phyloP scores from a whole-genome alignment of 257 asterid genomes.

The Solanum bukasovii region DNA sequence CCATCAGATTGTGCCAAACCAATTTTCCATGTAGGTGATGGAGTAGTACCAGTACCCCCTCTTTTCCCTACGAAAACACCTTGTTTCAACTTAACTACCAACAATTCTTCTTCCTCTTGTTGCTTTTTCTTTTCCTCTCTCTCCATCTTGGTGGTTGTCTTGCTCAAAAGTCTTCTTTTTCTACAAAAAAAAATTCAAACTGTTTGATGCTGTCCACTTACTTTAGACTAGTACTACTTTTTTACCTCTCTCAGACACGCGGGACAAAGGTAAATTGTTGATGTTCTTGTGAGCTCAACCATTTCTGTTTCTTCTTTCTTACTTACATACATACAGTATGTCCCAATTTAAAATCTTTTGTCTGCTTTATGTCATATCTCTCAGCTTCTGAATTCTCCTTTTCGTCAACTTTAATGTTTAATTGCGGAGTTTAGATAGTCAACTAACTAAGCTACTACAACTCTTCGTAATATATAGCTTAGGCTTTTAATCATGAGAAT shows the following conservation, averaged over 20 bases:
- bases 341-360: background rate
- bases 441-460: no score
- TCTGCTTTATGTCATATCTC: background rate
- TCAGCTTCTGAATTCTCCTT: background rate
- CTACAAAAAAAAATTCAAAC: constrained; percentile 8
- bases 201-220: background rate
- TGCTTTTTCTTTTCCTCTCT: constrained; percentile 26
- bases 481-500: constrained; percentile 7
- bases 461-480: background rate
- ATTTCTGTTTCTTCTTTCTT: background rate
- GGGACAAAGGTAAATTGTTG: background rate
- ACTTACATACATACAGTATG: background rate
- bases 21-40: constrained; percentile 66
- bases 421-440: background rate
- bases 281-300: background rate
- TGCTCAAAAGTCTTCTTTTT: constrained; percentile 1
- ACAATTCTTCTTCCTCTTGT: constrained; percentile 15
- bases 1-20: constrained; percentile 49
- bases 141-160: constrained; percentile 13
- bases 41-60: constrained; percentile 67
- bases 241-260: background rate
- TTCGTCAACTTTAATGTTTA: constrained; percentile 29
- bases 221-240: background rate
- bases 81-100: constrained; percentile 8
- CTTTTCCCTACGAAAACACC: constrained; percentile 58